Base-by-base conservation (phyloP, 2,329 filamentous ascomycete species). In the Penicillium polonicum region DNA sequence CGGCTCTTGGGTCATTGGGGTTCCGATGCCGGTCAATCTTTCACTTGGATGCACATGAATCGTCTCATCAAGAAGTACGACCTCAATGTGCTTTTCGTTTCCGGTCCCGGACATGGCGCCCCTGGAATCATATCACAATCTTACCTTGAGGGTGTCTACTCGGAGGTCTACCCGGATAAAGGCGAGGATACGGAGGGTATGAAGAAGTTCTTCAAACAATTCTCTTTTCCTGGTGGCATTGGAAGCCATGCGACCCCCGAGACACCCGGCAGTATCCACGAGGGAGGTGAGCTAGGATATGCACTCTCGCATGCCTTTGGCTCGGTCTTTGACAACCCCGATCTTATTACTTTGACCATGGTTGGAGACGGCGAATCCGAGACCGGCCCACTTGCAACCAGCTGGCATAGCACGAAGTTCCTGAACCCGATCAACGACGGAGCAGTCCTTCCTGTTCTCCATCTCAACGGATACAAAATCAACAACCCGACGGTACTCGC, bases 391-490 rank as follows among this genome's bases (percentile, higher is more conserved):
- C 78, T 92, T 45, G 89, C 89, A 27, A 90, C 89, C 1, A 87
- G 87, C 55, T 92, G 89, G 89, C 89, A 92, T 76, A 89, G 87
- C 74, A 92, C 83, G 69, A 92, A 92, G 72, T 92, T 91, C 75
- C 81, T 92, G 62, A 91, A 92, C 70, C 89, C 89, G 5, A 88
- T 90, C 65, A 87, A 83, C 0, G 89, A 92, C 67, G 89, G 89
- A 31, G 89, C 88, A 38, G 89, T 92, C 8, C 80, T 92, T 1
- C 89, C 89, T 0, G 85, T 92, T 6, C 81, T 92, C 12, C 88
- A 92, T 72, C 80, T 92, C 35, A 92, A 92, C 66, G 89, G 89
- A 46, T 92, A 92, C 82, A 92, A 92, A 80, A 92, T 92, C 79
- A 90, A 90, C 79, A 90, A 91, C 73, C 88, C 88, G 9, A 92